Evolutionary conservation across 352 stramenopile genomes (phyloP), one percentile per base, ranked within the genome.

Genomic region (Phytophthora constricta): DNA sequence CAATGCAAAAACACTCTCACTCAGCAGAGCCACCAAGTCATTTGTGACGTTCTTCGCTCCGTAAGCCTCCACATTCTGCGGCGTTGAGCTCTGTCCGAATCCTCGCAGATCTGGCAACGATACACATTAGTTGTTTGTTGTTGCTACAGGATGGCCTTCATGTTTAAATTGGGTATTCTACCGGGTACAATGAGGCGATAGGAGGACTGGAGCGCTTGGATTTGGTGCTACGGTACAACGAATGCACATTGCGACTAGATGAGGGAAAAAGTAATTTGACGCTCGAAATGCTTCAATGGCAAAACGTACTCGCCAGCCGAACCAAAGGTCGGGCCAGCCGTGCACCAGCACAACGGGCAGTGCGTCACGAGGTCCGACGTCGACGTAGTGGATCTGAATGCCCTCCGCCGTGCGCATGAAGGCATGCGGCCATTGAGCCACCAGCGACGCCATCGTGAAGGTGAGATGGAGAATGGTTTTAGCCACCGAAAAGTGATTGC

Each of bases 261-360:
- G n/a, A n/a, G n/a, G n/a, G n/a, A n/a, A n/a, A n/a, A n/a, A n/a
- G n/a, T n/a, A n/a, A n/a, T n/a, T n/a, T n/a, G n/a, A n/a, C n/a
- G n/a, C n/a, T n/a, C n/a, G n/a, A n/a, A n/a, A n/a, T n/a, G n/a
- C n/a, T n/a, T n/a, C n/a, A n/a, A n/a, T 4, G 14, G 9, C n/a
- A 16, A 42, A 19, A 65, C 68, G 54, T 55, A 79, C 68, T 37
- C 79, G 74, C 80, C 82, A 89, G 1, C 79, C 82, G 43, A 87
- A 91, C 83, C 80, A 91, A 50, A 91, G 62, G 31, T 92, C 83
- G 26, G 83, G 83, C 75, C 79, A 90, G n/a, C 83, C 81, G 57
- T 92, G 83, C 48, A 92, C 77, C 43, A 92, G 67, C 58, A 92
- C 79, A n/a, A 91, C 56, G 0, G 80, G 74, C 58, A 85, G 47